Conservation (phyloP, 495 filamentous ascomycete genomes). For the Penicillium chermesinum region DNA sequence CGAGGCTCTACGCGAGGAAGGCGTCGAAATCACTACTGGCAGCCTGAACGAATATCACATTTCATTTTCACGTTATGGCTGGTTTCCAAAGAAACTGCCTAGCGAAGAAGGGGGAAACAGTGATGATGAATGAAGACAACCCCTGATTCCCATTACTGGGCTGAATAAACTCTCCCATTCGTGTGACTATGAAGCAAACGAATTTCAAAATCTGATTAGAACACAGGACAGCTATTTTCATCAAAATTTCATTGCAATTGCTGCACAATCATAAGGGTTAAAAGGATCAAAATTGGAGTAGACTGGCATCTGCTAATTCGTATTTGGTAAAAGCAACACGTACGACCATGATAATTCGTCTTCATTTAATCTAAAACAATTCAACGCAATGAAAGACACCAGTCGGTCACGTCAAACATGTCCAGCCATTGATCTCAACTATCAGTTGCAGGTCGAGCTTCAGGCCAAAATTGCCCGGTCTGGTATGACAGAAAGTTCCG, state of each 20-base stretch:
- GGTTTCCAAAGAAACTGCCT: slow-evolving; percentile 59
- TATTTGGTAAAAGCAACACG: neutral
- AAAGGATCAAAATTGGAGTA: no score
- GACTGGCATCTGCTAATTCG: neutral
- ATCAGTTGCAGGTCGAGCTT: neutral
- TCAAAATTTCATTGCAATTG: no score
- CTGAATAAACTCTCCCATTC: no score
- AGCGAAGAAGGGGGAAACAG: slow-evolving; percentile 26
- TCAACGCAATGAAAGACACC: neutral
- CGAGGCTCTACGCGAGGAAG: slow-evolving; percentile 58
- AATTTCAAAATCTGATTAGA: no score
- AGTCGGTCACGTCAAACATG: neutral
- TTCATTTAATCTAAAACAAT: neutral
- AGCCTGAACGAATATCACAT: slow-evolving; percentile 67
- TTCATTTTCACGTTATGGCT: slow-evolving; percentile 63
- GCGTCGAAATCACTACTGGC: slow-evolving; percentile 59
- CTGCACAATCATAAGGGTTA: no score
- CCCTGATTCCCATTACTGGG: no score
- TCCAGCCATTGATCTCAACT: neutral
- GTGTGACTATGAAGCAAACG: no score
- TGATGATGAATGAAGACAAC: neutral
- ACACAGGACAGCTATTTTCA: no score
- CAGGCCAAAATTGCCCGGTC: neutral
- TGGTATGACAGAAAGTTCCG: neutral
- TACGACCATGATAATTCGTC: neutral